A percentile compares a stretch with the other conserved stretches of the same genome.
These are phyloP conservation scores for Trichoderma hamatum DNA, from an alignment of 2,329 filamentous ascomycete genomes.

Conservation along the genomic window DNA sequence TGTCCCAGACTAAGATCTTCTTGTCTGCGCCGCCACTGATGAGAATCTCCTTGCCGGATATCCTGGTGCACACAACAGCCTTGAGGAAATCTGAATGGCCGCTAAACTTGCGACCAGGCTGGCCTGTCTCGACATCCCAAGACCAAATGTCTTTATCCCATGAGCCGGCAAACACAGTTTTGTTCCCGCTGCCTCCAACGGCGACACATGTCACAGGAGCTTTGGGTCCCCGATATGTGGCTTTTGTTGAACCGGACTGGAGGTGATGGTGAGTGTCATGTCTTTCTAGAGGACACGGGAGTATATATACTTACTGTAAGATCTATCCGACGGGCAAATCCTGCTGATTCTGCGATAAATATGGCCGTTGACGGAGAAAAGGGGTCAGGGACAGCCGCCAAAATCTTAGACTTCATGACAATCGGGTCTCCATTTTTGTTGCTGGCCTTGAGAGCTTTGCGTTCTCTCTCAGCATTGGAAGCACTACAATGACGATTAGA, in stretches of 20 bases:
- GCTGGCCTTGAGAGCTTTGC: slow-evolving; percentile 69
- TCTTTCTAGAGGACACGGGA: neutral
- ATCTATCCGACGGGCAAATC: slow-evolving; percentile 72
- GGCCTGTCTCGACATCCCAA: slow-evolving; percentile 67
- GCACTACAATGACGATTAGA: slow-evolving; percentile 8
- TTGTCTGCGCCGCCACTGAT: slow-evolving; percentile 78
- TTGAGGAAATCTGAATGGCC: slow-evolving; percentile 95
- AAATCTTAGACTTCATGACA: slow-evolving; percentile 79
- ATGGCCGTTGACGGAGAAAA: slow-evolving; percentile 59
- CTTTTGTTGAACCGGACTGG: slow-evolving; percentile 39
- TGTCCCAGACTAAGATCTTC: slow-evolving; percentile 83
- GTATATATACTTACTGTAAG: slow-evolving; percentile 62
- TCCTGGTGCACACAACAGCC: slow-evolving; percentile 64
- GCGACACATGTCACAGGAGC: slow-evolving; percentile 80
- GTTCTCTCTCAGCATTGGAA: slow-evolving; percentile 24
- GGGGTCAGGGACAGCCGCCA: slow-evolving; percentile 73
- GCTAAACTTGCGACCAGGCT: slow-evolving; percentile 61
- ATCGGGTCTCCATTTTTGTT: slow-evolving; percentile 86
- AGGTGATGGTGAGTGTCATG: neutral
- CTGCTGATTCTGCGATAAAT: slow-evolving; percentile 86
- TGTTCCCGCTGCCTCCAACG: slow-evolving; percentile 58
- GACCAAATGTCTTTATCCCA: slow-evolving; percentile 95
- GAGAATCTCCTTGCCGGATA: slow-evolving; percentile 65
- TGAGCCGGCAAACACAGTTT: slow-evolving; percentile 78
- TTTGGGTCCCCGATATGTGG: slow-evolving; percentile 70